Base-by-base conservation (phyloP, 2,329 filamentous ascomycete species). In the Tolypocladium tropicale region DNA sequence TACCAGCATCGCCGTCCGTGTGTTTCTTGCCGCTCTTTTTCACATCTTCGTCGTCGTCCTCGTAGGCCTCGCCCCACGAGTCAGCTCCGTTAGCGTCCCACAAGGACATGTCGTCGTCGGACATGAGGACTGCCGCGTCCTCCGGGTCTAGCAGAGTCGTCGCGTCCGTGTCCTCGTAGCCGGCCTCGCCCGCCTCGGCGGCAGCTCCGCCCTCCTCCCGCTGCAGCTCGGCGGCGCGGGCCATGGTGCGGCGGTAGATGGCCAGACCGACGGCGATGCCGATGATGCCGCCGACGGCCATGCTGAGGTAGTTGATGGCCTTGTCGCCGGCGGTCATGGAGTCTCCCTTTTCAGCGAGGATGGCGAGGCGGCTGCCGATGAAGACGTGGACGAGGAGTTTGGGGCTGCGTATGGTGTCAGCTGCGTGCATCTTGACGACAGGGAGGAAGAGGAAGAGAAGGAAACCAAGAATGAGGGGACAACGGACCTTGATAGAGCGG, bases 341-440 rank as follows among this genome's bases (percentile, higher is more conserved):
- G 67, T 89, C 90, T 60, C 86, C 88, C 56, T 83, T 81, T 64
- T 95, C 89, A n/a, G 89, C 90, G 36, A 99, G 83, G 54, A 86
- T 78, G 49, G 90, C 90, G 18, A 99, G 77, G 55, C 91, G 82
- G 65, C 83, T 86, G 59, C 94, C 94, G 65, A 99, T 90, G 73
- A 96, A 99, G 63, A 95, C 84, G 68, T 95, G 90, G 53, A 99
- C 85, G 57, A 97, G 78, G 21, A 99, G 78, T 67, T 97, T 99
- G 7, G 94, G 94, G 16, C 79, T 83, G 53, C 54, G 30, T 30
- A 6, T n/a, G n/a, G n/a, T 23, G 5, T 48, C 12, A 54, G 65
- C 34, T 59, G 58, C 30, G 46, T 46, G 10, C 18, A 53, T 18
- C 23, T 41, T 14, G 25, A 10, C 21, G 39, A 43, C 39, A 23